Conservation (phyloP, 176 grass and related monocot species). For the Aegilops longissima region DNA sequence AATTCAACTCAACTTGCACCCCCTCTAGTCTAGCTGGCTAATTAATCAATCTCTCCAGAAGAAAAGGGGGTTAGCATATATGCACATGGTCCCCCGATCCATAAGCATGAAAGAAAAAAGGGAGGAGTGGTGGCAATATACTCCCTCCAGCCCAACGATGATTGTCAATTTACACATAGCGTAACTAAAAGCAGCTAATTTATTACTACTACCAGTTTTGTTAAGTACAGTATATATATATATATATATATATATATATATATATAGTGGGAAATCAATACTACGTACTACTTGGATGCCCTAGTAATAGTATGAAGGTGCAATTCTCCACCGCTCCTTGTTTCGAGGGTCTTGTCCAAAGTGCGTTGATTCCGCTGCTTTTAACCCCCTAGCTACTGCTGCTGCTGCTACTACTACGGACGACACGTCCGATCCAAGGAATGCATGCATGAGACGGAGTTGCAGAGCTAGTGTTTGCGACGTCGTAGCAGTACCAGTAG, state of each 20-base stretch:
- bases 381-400: background rate
- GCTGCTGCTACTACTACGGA: background rate
- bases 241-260: too few species aligned
- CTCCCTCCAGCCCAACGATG: background rate
- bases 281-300: too few species aligned
- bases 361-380: background rate
- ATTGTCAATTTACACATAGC: too few species aligned
- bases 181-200: too few species aligned
- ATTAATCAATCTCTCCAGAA: background rate
- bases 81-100: constrained; percentile 28
- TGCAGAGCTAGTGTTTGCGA: background rate
- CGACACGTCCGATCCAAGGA: constrained; percentile 23
- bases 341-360: constrained; percentile 24
- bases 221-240: too few species aligned
- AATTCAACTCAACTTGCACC: background rate
- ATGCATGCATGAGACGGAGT: constrained; percentile 33
- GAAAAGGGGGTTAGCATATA: constrained; percentile 2
- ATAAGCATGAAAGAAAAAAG: constrained; percentile 10
- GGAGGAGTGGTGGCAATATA: background rate
- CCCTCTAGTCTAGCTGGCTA: background rate
- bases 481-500: background rate
- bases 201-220: too few species aligned
- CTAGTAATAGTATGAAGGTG: background rate
- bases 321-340: constrained; percentile 28
- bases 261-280: too few species aligned